Evolutionary conservation across 306 rosid genomes (phyloP).

Genomic region (Vigna radiata): DNA sequence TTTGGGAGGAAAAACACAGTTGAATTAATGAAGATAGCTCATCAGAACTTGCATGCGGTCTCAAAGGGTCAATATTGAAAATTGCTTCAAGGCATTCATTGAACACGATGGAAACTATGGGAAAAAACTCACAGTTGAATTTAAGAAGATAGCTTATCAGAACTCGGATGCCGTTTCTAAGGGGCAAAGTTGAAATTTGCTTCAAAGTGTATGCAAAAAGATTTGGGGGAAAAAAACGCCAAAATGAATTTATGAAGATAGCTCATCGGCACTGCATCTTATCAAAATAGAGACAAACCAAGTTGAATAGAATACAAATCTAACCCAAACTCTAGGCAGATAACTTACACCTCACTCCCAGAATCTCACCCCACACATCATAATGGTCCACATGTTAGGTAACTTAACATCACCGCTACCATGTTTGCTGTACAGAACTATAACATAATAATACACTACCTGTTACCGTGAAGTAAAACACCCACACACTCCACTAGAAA

Average conservation of each 20-base stretch:
- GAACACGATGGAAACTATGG: not conserved
- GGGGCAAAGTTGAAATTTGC: not conserved
- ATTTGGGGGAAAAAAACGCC: not conserved
- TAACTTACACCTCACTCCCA: slow-evolving; percentile 47
- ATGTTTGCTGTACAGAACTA: not conserved
- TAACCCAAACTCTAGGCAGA: slow-evolving; percentile 38
- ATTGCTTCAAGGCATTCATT: not conserved
- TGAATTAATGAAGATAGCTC: slow-evolving; percentile 23
- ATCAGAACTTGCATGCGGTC: not conserved
- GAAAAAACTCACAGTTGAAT: not conserved
- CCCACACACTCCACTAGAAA: slow-evolving; percentile 40
- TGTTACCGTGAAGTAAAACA: not conserved
- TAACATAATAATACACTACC: slow-evolving; percentile 14
- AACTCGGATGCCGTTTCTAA: not conserved
- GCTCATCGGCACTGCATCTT: slow-evolving; percentile 20
- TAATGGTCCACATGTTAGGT: slow-evolving; percentile 53
- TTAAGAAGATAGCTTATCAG: slow-evolving; percentile 14
- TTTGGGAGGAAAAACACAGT: not conserved
- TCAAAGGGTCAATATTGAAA: not conserved
- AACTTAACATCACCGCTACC: slow-evolving; percentile 54
- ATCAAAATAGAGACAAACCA: slow-evolving; percentile 24
- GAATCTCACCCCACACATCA: slow-evolving; percentile 40
- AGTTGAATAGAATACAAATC: slow-evolving; percentile 14
- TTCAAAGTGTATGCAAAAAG: not conserved
- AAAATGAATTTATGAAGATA: slow-evolving; percentile 8